phyloP scores from a whole-genome alignment of 116 monocot genomes.

The Posidonia oceanica region DNA sequence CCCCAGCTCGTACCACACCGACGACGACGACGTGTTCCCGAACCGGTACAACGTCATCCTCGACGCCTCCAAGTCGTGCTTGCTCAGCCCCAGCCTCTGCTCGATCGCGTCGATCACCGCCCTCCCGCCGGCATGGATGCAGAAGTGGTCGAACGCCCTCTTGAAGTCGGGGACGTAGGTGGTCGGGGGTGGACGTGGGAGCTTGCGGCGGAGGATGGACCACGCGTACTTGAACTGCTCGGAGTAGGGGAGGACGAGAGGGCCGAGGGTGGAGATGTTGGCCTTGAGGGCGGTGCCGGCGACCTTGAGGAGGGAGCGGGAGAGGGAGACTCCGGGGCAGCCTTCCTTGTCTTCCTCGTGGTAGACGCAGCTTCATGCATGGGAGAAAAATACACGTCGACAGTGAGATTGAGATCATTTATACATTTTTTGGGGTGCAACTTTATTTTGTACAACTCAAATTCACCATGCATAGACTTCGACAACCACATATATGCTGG shows the following conservation, averaged over 20 bases:
- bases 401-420: too few species aligned
- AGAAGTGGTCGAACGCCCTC: conserved; percentile 21
- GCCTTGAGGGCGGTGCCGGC: conserved; percentile 13
- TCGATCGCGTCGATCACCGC: conserved; percentile 17
- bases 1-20: conserved; percentile 14
- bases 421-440: too few species aligned
- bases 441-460: too few species aligned
- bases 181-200: neutral
- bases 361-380: neutral
- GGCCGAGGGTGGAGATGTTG: conserved; percentile 10
- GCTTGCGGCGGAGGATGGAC: neutral
- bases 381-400: neutral
- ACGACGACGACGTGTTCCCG: conserved; percentile 18
- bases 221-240: conserved; percentile 5
- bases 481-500: too few species aligned
- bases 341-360: conserved; percentile 11
- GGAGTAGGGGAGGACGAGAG: conserved; percentile 6
- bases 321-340: conserved; percentile 6
- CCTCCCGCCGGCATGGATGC: conserved; percentile 19
- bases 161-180: conserved; percentile 14
- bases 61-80: conserved; percentile 8
- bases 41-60: conserved; percentile 24
- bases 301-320: conserved; percentile 7
- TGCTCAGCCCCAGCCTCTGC: conserved; percentile 6
- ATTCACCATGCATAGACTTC: too few species aligned